A percentile compares a stretch with the other conserved stretches of the same genome.
phyloP scores from a whole-genome alignment of 2,329 filamentous ascomycete genomes.

The Hypoxylon sp. region DNA sequence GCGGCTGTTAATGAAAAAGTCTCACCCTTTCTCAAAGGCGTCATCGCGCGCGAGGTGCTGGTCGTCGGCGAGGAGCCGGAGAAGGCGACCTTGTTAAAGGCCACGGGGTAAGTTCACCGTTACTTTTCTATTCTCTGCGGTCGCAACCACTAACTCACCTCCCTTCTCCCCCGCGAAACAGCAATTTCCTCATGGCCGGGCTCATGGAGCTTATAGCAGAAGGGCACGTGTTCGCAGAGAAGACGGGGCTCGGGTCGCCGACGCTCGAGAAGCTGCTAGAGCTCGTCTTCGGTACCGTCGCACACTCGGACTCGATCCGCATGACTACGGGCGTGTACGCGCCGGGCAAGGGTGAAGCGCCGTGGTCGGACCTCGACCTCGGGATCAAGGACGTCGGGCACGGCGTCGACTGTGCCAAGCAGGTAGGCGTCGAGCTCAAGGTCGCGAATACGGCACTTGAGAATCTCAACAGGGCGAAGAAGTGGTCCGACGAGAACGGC shows the following conservation, averaged over 20 bases:
- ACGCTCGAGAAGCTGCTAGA: slow-evolving; percentile 59
- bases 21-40: slow-evolving; percentile 55
- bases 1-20: slow-evolving; percentile 51
- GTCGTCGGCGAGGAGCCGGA: slow-evolving; percentile 57
- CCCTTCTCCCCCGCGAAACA: not conserved
- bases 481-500: slow-evolving; percentile 51
- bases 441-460: slow-evolving; percentile 58
- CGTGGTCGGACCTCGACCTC: slow-evolving; percentile 62
- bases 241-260: slow-evolving; percentile 55
- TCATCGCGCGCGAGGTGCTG: slow-evolving; percentile 58
- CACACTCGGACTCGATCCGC: slow-evolving; percentile 53
- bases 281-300: slow-evolving; percentile 55
- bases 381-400: slow-evolving; percentile 66
- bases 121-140: not conserved
- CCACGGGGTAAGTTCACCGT: slow-evolving; percentile 53
- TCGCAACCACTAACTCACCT: not conserved
- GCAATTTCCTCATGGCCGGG: slow-evolving; percentile 24
- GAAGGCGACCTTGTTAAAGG: slow-evolving; percentile 61
- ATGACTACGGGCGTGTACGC: slow-evolving; percentile 56
- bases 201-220: slow-evolving; percentile 55
- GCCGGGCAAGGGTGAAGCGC: slow-evolving; percentile 51
- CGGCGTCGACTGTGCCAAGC: slow-evolving; percentile 58
- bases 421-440: slow-evolving; percentile 54
- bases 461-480: slow-evolving; percentile 58
- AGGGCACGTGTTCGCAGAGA: slow-evolving; percentile 62